Evolutionary conservation across 108 stramenopile genomes (phyloP).

Genomic region (Parietichytrium sp.): DNA sequence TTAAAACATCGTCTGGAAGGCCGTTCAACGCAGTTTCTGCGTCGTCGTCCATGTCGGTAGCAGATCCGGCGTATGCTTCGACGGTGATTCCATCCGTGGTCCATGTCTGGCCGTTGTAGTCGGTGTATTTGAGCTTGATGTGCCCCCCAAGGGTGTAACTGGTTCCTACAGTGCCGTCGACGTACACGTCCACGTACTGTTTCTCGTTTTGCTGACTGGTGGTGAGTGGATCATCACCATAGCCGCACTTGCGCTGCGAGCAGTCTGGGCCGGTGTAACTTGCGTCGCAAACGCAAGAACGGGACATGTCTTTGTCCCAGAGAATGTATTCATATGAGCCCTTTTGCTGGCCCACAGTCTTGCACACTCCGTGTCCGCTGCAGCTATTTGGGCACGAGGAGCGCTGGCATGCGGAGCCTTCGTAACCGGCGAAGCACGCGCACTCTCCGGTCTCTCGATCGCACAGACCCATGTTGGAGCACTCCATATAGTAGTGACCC

Average conservation of each 20-base stretch:
- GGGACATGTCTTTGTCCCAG: slow-evolving; percentile 64
- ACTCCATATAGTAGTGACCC: slow-evolving; percentile 73
- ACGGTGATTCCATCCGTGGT: not conserved
- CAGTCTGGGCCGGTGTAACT: slow-evolving; percentile 62
- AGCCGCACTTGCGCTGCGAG: slow-evolving; percentile 54
- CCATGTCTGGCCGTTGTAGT: slow-evolving; percentile 32
- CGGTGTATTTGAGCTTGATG: slow-evolving; percentile 22
- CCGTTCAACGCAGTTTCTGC: not conserved
- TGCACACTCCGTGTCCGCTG: slow-evolving; percentile 68
- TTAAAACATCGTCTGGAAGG: slow-evolving; percentile 37
- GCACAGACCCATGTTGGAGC: slow-evolving; percentile 78
- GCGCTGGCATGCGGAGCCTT: slow-evolving; percentile 75
- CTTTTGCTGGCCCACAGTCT: slow-evolving; percentile 32
- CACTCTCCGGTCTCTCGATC: slow-evolving; percentile 70
- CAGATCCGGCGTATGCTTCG: not conserved
- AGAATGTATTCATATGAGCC: slow-evolving; percentile 52
- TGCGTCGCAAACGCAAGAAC: slow-evolving; percentile 64
- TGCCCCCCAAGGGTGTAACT: not conserved
- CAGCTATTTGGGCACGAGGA: slow-evolving; percentile 71
- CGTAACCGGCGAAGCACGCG: slow-evolving; percentile 76
- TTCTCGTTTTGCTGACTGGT: not conserved
- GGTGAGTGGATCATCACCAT: slow-evolving; percentile 65
- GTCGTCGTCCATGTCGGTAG: not conserved
- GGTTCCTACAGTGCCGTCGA: not conserved
- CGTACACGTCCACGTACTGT: slow-evolving; percentile 18